These are phyloP conservation scores for Diaporthe vexans DNA, from an alignment of 2,329 filamentous ascomycete species.

Conservation along the genomic window DNA sequence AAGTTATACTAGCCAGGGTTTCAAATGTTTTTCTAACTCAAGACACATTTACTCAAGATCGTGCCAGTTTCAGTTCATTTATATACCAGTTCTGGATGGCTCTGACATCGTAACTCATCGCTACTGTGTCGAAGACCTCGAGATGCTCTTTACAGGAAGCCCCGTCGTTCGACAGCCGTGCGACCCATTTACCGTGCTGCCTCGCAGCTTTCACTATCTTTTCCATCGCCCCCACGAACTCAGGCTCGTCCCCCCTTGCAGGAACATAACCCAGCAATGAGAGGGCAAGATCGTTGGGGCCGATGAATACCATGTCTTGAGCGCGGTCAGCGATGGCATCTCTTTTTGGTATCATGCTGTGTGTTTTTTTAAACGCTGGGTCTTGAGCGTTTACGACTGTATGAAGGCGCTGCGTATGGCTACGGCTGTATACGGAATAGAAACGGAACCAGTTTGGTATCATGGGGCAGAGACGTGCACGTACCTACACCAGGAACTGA, in stretches of 20 bases:
- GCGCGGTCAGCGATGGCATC: background rate
- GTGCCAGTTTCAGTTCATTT: background rate
- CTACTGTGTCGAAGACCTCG: background rate
- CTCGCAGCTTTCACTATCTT: background rate
- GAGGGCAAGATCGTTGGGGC: conserved; percentile 6
- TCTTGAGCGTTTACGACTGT: no score
- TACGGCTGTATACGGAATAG: no score
- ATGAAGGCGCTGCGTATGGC: no score
- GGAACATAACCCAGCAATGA: background rate
- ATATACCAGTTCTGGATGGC: conserved; percentile 8
- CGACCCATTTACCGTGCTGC: conserved; percentile 5
- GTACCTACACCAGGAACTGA: background rate
- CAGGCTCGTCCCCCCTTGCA: background rate
- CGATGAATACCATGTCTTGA: conserved; percentile 1
- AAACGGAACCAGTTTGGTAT: no score
- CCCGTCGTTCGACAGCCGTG: background rate
- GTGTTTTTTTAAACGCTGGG: no score
- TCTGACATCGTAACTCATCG: background rate
- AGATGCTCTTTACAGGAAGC: background rate
- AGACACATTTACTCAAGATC: background rate
- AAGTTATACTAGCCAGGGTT: no score
- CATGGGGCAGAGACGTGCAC: background rate
- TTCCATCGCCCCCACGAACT: background rate
- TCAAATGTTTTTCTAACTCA: no score
- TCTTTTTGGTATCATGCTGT: accelerated